These are phyloP conservation scores for Xylariaceae sp. DNA, from an alignment of 2,329 filamentous ascomycete species.

Conservation along the genomic window DNA sequence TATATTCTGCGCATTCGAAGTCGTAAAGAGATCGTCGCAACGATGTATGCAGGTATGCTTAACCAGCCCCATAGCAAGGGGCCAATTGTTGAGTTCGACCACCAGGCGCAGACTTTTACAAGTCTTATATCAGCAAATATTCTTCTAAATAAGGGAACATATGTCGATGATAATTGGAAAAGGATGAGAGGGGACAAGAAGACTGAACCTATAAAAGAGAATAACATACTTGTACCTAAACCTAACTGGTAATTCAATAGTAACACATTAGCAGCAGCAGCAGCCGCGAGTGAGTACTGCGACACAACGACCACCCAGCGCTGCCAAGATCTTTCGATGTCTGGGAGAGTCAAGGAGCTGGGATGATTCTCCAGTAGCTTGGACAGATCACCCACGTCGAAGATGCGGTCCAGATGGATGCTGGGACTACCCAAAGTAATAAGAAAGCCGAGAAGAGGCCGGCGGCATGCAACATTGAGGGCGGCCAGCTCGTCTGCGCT, in stretches of 20 bases:
- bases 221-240: slow-evolving; percentile 7
- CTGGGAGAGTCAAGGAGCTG: no score
- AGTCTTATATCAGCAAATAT: slow-evolving; percentile 1
- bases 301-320: background rate
- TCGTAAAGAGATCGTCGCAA: slow-evolving; percentile 11
- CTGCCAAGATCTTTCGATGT: background rate
- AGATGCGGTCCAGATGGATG: slow-evolving; percentile 18
- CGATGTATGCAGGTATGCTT: slow-evolving; percentile 15
- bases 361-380: slow-evolving; percentile 11
- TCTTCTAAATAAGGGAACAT: background rate
- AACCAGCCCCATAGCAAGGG: slow-evolving; percentile 15
- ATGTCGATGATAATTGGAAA: background rate
- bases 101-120: slow-evolving; percentile 15
- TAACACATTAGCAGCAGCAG: slow-evolving; percentile 13
- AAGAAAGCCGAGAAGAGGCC: slow-evolving; percentile 19
- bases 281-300: slow-evolving; percentile 13
- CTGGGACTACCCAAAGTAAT: slow-evolving; percentile 18
- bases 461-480: slow-evolving; percentile 16
- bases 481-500: slow-evolving; percentile 22
- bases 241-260: slow-evolving; percentile 16
- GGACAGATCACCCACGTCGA: slow-evolving; percentile 16
- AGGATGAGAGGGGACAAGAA: no score
- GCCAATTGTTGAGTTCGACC: slow-evolving; percentile 12
- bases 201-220: no score
- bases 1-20: slow-evolving; percentile 13